Evolutionary conservation across 1,284 basidiomycete genomes (phyloP).

Genomic region (Vanrija sp.): DNA sequence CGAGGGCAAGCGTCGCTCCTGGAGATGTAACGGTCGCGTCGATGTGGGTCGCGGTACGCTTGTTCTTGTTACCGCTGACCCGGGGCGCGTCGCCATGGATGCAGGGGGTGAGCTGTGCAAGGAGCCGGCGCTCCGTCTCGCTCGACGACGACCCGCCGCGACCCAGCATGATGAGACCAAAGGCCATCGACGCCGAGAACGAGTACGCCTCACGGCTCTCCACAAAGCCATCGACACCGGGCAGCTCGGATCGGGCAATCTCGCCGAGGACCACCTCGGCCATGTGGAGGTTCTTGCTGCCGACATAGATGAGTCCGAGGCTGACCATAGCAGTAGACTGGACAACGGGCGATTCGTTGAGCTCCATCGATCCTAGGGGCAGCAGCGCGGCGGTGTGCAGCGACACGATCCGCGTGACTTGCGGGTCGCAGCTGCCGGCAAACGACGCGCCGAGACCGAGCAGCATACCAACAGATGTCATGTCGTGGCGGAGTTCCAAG

Average conservation of each 20-base stretch:
- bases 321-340: conserved; percentile 86
- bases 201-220: conserved; percentile 90
- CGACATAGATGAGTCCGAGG: conserved; percentile 84
- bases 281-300: conserved; percentile 80
- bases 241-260: conserved; percentile 71
- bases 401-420: conserved; percentile 84
- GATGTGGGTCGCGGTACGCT: conserved; percentile 38
- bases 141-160: conserved; percentile 60
- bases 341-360: conserved; percentile 83
- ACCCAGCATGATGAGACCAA: conserved; percentile 94
- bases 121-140: conserved; percentile 63
- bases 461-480: conserved; percentile 87
- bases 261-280: conserved; percentile 85
- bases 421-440: conserved; percentile 77
- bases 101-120: conserved; percentile 63
- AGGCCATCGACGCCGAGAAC: conserved; percentile 78
- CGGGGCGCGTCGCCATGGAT: conserved; percentile 62
- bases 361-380: conserved; percentile 76
- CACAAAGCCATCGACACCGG: conserved; percentile 72
- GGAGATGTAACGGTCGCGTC: conserved; percentile 84
- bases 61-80: conserved; percentile 9
- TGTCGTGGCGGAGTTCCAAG: conserved; percentile 89
- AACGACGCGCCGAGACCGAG: conserved; percentile 89
- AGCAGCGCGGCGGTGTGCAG: conserved; percentile 90
- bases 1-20: conserved; percentile 83